A percentile compares a stretch with the other conserved stretches of the same genome.
phyloP scores from a whole-genome alignment of 495 filamentous ascomycete genomes.

The Penicillium chermesinum region DNA sequence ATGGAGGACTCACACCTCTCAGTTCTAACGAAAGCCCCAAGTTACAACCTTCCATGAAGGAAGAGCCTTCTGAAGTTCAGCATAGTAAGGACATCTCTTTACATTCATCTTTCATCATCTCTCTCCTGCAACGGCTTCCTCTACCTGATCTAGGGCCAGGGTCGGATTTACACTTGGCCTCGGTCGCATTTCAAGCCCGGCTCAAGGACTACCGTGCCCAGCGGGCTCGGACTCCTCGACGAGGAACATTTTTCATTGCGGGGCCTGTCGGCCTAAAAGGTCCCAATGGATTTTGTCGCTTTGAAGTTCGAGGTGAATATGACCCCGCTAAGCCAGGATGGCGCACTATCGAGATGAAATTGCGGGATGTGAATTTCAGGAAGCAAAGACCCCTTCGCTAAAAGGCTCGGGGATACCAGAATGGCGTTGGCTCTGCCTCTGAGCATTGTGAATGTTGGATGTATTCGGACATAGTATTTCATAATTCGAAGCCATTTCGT shows the following conservation, averaged over 20 bases:
- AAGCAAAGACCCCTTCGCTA: conserved; percentile 20
- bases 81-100: conserved; percentile 12
- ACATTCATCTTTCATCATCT: conserved; percentile 32
- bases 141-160: conserved; percentile 34
- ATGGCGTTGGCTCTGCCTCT: too few species aligned
- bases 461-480: too few species aligned
- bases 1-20: conserved; percentile 16
- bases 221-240: conserved; percentile 40
- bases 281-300: conserved; percentile 47
- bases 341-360: conserved; percentile 27
- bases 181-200: conserved; percentile 49
- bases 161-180: conserved; percentile 38
- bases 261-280: conserved; percentile 65
- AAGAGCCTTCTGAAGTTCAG: conserved; percentile 14
- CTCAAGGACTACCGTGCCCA: conserved; percentile 34
- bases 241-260: conserved; percentile 58
- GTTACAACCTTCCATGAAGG: conserved; percentile 13
- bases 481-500: too few species aligned
- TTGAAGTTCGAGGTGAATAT: conserved; percentile 57
- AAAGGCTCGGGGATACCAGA: not conserved
- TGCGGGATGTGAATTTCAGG: conserved; percentile 30
- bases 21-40: conserved; percentile 22
- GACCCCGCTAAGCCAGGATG: conserved; percentile 48
- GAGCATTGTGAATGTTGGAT: too few species aligned
- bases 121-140: conserved; percentile 33